Evolutionary conservation across 129 eudicot species (phyloP).

Genomic region (Cynara cardunculus): DNA sequence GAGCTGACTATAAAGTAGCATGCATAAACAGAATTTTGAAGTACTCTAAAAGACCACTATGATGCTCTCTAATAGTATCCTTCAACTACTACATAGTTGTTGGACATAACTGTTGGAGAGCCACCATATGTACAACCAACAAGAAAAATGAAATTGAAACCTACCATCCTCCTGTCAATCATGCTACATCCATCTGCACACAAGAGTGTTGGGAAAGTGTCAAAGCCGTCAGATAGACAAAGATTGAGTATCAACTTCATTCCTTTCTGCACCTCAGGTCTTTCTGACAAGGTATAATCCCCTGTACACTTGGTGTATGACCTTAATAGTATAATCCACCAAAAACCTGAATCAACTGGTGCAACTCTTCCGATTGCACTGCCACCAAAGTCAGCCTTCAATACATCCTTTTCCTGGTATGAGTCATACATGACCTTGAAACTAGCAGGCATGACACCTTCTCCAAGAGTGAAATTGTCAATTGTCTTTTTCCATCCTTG

Average conservation of each 20-base stretch:
- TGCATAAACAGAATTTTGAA: background rate
- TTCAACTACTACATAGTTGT: background rate
- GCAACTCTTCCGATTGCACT: slow-evolving; percentile 70
- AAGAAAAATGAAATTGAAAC: background rate
- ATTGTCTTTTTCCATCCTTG: slow-evolving; percentile 55
- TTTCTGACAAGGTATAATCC: slow-evolving; percentile 38
- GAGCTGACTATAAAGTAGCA: slow-evolving; percentile 8
- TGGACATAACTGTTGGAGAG: background rate
- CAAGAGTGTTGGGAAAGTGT: slow-evolving; percentile 55
- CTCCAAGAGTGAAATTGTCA: slow-evolving; percentile 50
- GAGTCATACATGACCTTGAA: slow-evolving; percentile 45
- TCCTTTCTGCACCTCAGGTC: slow-evolving; percentile 50
- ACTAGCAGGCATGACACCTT: slow-evolving; percentile 73
- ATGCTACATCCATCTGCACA: slow-evolving; percentile 67
- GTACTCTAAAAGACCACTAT: background rate
- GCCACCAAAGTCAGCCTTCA: slow-evolving; percentile 53
- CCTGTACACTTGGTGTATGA: slow-evolving; percentile 46
- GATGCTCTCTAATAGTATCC: background rate
- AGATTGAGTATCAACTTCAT: slow-evolving; percentile 50
- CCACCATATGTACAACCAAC: background rate
- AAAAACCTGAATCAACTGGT: slow-evolving; percentile 72
- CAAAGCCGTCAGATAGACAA: slow-evolving; percentile 63
- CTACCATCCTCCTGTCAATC: slow-evolving; percentile 70
- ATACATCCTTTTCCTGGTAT: slow-evolving; percentile 22
- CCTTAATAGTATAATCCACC: slow-evolving; percentile 68